Evolutionary conservation across 495 filamentous ascomycete genomes (phyloP), one percentile per base, ranked within the genome.

Genomic region (Trichoderma gamsii): DNA sequence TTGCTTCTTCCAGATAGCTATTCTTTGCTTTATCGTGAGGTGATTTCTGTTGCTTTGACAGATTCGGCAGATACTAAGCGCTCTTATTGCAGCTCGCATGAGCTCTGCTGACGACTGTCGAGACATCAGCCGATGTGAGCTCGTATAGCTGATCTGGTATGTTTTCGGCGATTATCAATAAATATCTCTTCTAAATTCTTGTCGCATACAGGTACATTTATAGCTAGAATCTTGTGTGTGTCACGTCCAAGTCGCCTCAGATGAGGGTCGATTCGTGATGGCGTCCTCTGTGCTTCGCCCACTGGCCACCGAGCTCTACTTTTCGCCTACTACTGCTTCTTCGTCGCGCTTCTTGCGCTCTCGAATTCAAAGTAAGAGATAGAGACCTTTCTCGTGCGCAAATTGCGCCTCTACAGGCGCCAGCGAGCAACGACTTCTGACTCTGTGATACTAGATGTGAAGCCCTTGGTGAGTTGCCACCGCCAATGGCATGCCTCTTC

Each of bases 401-500:
- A 46, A 65, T 46, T 46, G 12, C 29, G 15, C 8, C 35, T 18
- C 9, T 7, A 4, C n/a, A 56, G n/a, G 4, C 29, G 29, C 29
- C n/a, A 25, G 3, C 51, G 5, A 41, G 38, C 35, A 32, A 41
- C 35, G 13, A 12, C 41, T 49, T 65, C 63, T 38, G 29, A 65
- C 41, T 38, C 64, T n/a, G 2, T 1, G n/a, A n/a, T 52, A 21
- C 2, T 18, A 66, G 65, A 51, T 51, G 44, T 35, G 1, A 51
- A 52, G 43, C 43, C 65, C 6, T 41, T 66, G 41, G 15, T 66
- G n/a, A 49, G 21, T 18, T 49, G 79, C 63, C 81, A 68, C 59
- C 68, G 70, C 63, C 72, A 73, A 70, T 78, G 76, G 77, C 74
- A 76, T 64, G 71, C 67, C 63, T 75, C 74, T 23, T 35, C 70